These are phyloP conservation scores for Cyclotella cryptica DNA, from an alignment of 108 stramenopile species.

Conservation along the genomic window DNA sequence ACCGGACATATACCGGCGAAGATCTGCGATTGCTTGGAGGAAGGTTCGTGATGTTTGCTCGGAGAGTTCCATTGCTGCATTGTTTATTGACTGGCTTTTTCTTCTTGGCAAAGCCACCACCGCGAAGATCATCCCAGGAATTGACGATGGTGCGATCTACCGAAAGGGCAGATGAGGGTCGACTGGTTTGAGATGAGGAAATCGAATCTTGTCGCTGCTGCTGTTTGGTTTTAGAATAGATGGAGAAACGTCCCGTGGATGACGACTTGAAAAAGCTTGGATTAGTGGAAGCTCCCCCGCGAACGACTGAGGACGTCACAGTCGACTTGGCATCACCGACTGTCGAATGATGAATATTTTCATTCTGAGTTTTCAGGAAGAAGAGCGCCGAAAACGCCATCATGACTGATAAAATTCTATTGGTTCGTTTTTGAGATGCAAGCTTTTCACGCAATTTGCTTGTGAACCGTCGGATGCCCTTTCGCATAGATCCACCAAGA, in stretches of 20 bases:
- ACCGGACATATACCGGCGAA: slow-evolving; percentile 78
- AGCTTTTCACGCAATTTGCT: background rate
- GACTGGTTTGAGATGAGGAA: too few species aligned
- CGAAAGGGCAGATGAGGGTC: slow-evolving; percentile 9
- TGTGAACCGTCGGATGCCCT: background rate
- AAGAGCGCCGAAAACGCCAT: slow-evolving; percentile 8
- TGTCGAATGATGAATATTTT: background rate
- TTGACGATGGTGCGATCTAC: slow-evolving; percentile 43
- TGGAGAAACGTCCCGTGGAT: background rate
- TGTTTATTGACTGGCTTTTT: slow-evolving; percentile 7
- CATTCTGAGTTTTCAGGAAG: background rate
- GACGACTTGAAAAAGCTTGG: background rate
- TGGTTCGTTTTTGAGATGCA: background rate
- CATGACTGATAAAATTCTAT: background rate
- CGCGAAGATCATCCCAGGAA: slow-evolving; percentile 42
- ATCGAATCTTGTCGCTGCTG: background rate
- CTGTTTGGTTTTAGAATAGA: slow-evolving; percentile 2
- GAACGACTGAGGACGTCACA: slow-evolving; percentile 5
- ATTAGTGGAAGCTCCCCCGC: background rate
- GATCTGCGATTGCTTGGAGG: slow-evolving; percentile 64
- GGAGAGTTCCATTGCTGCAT: slow-evolving; percentile 27
- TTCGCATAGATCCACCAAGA: background rate
- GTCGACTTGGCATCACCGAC: background rate
- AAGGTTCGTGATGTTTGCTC: slow-evolving; percentile 62
- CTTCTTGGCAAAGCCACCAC: slow-evolving; percentile 25